Evolutionary conservation across 148 eudicot genomes (phyloP).

Genomic region (Amaranthus cruentus): DNA sequence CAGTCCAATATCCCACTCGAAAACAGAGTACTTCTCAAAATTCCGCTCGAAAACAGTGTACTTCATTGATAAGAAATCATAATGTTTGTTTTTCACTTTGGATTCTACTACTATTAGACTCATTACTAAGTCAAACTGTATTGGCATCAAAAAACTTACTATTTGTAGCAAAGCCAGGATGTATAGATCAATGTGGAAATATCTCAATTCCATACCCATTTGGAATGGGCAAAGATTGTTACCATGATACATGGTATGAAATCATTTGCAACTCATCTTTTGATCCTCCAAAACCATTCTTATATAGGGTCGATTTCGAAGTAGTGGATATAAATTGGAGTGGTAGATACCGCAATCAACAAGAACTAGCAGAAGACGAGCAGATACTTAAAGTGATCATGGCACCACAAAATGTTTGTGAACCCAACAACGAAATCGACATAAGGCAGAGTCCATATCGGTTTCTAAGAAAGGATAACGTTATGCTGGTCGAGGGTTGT

Average conservation of each 20-base stretch:
- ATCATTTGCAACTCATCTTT: constrained; percentile 23
- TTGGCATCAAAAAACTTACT: neutral
- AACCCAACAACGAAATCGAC: neutral
- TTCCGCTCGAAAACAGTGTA: no score
- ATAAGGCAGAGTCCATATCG: constrained; percentile 15
- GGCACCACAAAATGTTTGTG: constrained; percentile 16
- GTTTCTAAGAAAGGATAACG: constrained; percentile 8
- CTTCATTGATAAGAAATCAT: no score
- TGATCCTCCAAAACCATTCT: constrained; percentile 14
- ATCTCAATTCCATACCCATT: constrained; percentile 35
- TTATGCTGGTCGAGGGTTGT: constrained; percentile 24
- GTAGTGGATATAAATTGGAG: constrained; percentile 20
- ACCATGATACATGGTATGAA: constrained; percentile 11
- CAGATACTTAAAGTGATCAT: neutral
- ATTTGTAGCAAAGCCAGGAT: constrained; percentile 24
- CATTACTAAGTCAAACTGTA: neutral
- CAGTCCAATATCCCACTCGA: no score
- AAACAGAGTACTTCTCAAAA: no score
- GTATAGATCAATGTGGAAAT: constrained; percentile 22
- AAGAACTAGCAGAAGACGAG: no score
- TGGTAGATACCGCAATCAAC: neutral
- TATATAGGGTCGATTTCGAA: constrained; percentile 10
- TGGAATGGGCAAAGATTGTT: constrained; percentile 30
- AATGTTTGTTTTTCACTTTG: no score
- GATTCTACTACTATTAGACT: neutral